These are phyloP conservation scores for Colletotrichum nymphaeae DNA, from an alignment of 2,329 filamentous ascomycete genomes.

Conservation along the genomic window DNA sequence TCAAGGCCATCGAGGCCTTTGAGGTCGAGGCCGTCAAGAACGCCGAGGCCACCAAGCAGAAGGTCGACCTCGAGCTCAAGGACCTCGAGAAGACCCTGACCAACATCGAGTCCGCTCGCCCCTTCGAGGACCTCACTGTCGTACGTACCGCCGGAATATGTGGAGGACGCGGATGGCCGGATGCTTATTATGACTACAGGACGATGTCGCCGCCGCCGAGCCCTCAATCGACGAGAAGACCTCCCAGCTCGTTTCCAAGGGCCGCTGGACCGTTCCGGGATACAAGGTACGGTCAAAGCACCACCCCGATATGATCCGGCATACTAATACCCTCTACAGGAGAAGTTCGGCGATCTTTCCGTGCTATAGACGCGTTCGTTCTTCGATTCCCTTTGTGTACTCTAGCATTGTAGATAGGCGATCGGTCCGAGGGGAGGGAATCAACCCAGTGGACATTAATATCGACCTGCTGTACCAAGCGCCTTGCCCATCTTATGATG, in stretches of 20 bases:
- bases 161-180: conserved; percentile 5
- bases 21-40: conserved; percentile 97
- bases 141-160: conserved; percentile 68
- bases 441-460: conserved; percentile 35
- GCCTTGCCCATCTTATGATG: background rate
- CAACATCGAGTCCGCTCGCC: conserved; percentile 96
- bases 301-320: background rate
- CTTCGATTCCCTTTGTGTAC: conserved; percentile 67
- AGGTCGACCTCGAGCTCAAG: conserved; percentile 94
- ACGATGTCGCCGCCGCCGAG: conserved; percentile 93
- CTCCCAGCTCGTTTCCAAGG: conserved; percentile 92
- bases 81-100: conserved; percentile 93
- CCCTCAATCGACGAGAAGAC: conserved; percentile 99
- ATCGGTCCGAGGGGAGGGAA: conserved; percentile 41
- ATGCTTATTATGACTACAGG: conserved; percentile 64
- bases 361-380: conserved; percentile 77
- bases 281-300: conserved; percentile 83
- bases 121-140: conserved; percentile 97
- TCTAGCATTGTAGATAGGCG: conserved; percentile 78
- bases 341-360: conserved; percentile 98
- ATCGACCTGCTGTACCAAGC: conserved; percentile 33
- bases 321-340: conserved; percentile 71
- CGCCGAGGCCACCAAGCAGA: conserved; percentile 94
- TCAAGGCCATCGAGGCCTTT: conserved; percentile 98
- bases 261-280: conserved; percentile 96